Evolutionary conservation across 2,329 filamentous ascomycete genomes (phyloP), one percentile per base, ranked within the genome.

Genomic region (Monosporascus sp.): DNA sequence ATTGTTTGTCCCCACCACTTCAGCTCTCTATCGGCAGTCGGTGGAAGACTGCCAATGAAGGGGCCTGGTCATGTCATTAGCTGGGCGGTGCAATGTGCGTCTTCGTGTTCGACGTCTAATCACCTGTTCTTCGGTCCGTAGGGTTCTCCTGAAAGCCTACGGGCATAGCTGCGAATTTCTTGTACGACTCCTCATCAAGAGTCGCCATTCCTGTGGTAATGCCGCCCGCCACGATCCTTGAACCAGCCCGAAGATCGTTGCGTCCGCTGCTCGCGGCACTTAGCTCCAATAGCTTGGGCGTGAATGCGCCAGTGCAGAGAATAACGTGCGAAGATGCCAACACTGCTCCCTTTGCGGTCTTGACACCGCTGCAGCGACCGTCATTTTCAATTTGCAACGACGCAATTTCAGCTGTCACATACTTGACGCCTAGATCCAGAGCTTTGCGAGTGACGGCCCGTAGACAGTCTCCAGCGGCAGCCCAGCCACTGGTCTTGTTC

Each of bases 401-500:
- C 1, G 70, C 64, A 2, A 81, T 75, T 51, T 84, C 78, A 17
- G 75, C 79, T 0, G 71, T 72, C 9, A 82, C 72, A 52, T 85
- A 87, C 63, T 77, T 76, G 55, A 85, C 83, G 1, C 84, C 83
- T 6, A 81, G 64, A 47, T 76, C 72, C 5, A 85, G 59, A 17
- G 73, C 73, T 52, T 72, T 71, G 37, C 75, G 73, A 1, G 81
- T 85, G 8, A 85, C 73, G 1, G 77, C 79, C 49, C 72, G 66
- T 54, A 87, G 63, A 31, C 76, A 75, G 58, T 84, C 80, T 3
- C 79, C 80, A 2, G 84, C 83, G n/a, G 80, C 81, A 6, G 76
- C 82, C 81, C 82, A 87, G 1, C 83, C 83, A 64, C 81, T 83
- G 27, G 76, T 78, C 60, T 74, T 78, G 70, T 86, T 86, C 45